Evolutionary conservation across 2,329 filamentous ascomycete species (phyloP).

Genomic region (Calonectria crousiana): DNA sequence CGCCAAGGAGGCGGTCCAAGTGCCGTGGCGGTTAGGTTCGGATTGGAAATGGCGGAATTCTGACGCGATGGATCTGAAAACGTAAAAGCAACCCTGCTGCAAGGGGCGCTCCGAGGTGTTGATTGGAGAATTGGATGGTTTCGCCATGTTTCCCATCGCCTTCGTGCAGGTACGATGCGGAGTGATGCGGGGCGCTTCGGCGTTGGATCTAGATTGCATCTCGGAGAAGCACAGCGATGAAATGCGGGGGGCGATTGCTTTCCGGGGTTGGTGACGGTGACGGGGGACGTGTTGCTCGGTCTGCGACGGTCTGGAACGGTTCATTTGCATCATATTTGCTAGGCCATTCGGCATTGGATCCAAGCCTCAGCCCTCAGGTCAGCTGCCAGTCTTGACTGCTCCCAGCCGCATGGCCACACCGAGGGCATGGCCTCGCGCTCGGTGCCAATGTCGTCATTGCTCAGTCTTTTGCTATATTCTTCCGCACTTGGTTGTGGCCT

Average conservation of each 20-base stretch:
- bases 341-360: background rate
- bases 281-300: background rate
- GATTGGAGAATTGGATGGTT: conserved; percentile 32
- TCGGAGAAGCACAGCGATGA: background rate
- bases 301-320: background rate
- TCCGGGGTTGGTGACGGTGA: background rate
- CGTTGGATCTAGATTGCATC: conserved; percentile 11
- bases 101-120: conserved; percentile 20
- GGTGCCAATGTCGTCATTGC: conserved; percentile 8
- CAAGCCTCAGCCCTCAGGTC: conserved; percentile 26
- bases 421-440: background rate
- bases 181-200: background rate
- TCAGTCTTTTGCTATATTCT: background rate
- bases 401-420: conserved; percentile 26
- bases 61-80: conserved; percentile 25
- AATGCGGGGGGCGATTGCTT: background rate
- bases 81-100: conserved; percentile 17
- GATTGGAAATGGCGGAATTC: conserved; percentile 47
- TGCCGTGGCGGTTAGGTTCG: conserved; percentile 45
- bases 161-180: background rate
- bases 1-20: conserved; percentile 34
- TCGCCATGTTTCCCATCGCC: background rate
- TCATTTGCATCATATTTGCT: background rate
- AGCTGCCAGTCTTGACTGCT: conserved; percentile 35
- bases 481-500: no score